Base-by-base conservation (phyloP, 2,329 filamentous ascomycete species). In the Aspergillus sp. region DNA sequence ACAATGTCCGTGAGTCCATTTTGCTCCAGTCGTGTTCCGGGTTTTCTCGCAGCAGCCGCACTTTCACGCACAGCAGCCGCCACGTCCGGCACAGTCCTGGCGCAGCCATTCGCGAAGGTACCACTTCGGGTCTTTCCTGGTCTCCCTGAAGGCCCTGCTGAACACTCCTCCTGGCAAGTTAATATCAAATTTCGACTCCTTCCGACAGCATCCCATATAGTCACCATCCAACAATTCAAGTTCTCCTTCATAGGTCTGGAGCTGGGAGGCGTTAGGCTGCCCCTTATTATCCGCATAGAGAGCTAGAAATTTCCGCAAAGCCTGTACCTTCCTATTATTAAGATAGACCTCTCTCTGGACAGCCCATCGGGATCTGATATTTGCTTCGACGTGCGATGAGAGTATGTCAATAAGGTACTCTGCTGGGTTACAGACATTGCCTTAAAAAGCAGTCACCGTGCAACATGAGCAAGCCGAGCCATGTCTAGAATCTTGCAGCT, bases 1-100 rank as follows among this genome's bases (percentile, higher is more conserved):
- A 17, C 41, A 43, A 27, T 32, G 41, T 3, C 41, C 41, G 2
- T 5, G 23, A 4, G n/a, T 32, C 19, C 5, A 27, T 9, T 25
- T 13, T 10, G 20, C 10, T 4, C 22, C 3, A 7, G 13, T 32
- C 20, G 5, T 25, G 7, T 25, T 23, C 25, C 25, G 25, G 25
- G 25, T 10, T 12, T 17, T 38, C n/a, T 44, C 44, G 37, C 50
- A 50, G 20, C 48, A 52, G 2, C 25, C 30, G 12, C 50, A 50
- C 12, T 22, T 9, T 15, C 50, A 30, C n/a, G 39, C 50, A 52
- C 50, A 49, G 17, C 50, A 52, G 6, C 50, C 50, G 12, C 48
- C 48, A 0, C 50, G 44, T 7, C 44, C 37, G 1, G 45, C 42
- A 43, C 50, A 50, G n/a, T 50, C 44, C 44, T 47, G 25, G 0